Evolutionary conservation across 768 basidiomycete genomes (phyloP).

Genomic region (Trametes maxima): DNA sequence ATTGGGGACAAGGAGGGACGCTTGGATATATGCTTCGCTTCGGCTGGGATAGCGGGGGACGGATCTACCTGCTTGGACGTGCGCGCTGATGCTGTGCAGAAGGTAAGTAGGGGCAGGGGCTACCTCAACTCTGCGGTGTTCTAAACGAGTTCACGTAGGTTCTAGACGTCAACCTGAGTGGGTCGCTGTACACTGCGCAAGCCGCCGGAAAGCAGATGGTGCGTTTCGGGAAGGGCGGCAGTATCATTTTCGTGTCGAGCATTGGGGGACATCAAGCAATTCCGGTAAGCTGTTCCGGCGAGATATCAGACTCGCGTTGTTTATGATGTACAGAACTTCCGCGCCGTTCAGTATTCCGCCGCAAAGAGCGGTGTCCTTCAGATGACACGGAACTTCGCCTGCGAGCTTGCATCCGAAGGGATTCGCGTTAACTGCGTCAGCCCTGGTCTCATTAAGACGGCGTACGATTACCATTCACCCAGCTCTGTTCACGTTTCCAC

Average conservation of each 20-base stretch:
- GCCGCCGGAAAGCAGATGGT: slow-evolving; percentile 38
- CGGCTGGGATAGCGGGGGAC: slow-evolving; percentile 62
- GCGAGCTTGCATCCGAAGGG: slow-evolving; percentile 62
- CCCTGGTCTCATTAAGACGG: slow-evolving; percentile 73
- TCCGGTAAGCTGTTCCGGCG: not conserved
- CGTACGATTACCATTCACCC: slow-evolving; percentile 35
- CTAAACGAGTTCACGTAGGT: slow-evolving; percentile 42
- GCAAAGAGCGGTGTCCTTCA: slow-evolving; percentile 78
- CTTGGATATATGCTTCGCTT: slow-evolving; percentile 75
- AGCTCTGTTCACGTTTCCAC: not conserved
- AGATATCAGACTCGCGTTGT: not conserved
- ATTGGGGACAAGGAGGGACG: slow-evolving; percentile 69
- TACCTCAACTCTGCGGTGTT: not conserved
- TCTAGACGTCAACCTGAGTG: slow-evolving; percentile 59
- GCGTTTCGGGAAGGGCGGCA: slow-evolving; percentile 37
- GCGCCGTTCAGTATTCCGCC: slow-evolving; percentile 60
- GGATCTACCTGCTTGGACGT: slow-evolving; percentile 63
- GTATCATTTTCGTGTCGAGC: slow-evolving; percentile 44
- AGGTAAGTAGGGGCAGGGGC: slow-evolving; percentile 39
- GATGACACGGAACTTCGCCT: slow-evolving; percentile 80
- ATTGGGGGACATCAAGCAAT: slow-evolving; percentile 37
- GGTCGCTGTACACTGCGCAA: slow-evolving; percentile 38
- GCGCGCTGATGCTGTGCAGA: slow-evolving; percentile 58
- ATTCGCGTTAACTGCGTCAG: slow-evolving; percentile 78
- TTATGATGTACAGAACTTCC: not conserved